Evolutionary conservation across 352 stramenopile species (phyloP).

Genomic region (Hyaloperonospora brassicae): DNA sequence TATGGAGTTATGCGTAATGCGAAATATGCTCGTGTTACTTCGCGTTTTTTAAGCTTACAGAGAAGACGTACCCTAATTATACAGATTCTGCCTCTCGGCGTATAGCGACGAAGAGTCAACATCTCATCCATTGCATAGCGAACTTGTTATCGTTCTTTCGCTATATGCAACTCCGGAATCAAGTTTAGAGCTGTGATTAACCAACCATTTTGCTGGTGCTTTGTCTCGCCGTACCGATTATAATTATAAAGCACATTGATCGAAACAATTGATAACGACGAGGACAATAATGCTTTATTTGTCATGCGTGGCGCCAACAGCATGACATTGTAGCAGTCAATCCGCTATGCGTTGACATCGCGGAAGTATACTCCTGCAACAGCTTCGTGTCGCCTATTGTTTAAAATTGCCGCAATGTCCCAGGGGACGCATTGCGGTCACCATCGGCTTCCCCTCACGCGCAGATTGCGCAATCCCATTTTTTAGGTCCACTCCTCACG

Average conservation of each 20-base stretch:
- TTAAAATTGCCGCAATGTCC: not conserved
- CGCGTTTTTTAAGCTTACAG: not conserved
- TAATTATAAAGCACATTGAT: not conserved
- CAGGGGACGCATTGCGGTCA: not conserved
- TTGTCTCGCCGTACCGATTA: not conserved
- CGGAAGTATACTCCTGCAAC: not conserved
- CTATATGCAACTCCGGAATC: no score
- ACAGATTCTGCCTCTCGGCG: not conserved
- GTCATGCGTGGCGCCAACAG: not conserved
- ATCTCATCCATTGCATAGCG: no score
- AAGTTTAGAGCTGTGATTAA: not conserved
- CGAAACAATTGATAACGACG: not conserved
- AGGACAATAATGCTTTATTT: not conserved
- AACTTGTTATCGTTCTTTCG: no score
- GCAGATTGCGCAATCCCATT: not conserved
- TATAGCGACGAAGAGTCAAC: not conserved
- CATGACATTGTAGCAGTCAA: not conserved
- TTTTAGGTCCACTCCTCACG: not conserved
- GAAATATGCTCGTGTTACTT: not conserved
- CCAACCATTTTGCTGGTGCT: not conserved
- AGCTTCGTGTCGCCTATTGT: not conserved
- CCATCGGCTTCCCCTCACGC: not conserved
- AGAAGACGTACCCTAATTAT: not conserved
- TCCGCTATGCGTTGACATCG: not conserved
- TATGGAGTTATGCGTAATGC: not conserved